Evolutionary conservation across 1,284 basidiomycete genomes (phyloP).

Genomic region (Athelia sp.): DNA sequence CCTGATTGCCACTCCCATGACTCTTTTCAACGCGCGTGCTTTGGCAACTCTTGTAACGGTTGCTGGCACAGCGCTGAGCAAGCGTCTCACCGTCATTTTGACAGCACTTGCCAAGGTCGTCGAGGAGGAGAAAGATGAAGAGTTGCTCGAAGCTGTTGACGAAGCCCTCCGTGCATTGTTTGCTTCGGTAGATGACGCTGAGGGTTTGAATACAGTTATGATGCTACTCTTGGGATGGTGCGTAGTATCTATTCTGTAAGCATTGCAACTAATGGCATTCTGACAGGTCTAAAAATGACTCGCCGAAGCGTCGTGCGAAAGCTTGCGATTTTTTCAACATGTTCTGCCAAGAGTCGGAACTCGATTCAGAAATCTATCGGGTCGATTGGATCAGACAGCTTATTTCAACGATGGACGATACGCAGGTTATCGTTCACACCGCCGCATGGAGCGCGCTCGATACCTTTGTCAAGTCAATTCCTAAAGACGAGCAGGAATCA

Average conservation of each 20-base stretch:
- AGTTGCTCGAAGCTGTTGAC: conserved; percentile 67
- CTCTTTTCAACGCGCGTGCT: conserved; percentile 94
- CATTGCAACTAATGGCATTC: conserved; percentile 2
- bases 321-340: conserved; percentile 74
- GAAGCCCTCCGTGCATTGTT: conserved; percentile 74
- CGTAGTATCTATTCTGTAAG: conserved; percentile 17
- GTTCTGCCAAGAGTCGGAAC: conserved; percentile 78
- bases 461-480: conserved; percentile 83
- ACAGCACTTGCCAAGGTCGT: conserved; percentile 70
- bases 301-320: conserved; percentile 68
- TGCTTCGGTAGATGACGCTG: conserved; percentile 73
- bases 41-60: conserved; percentile 89
- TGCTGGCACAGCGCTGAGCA: conserved; percentile 86
- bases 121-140: conserved; percentile 65
- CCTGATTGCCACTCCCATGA: conserved; percentile 86
- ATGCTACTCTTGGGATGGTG: conserved; percentile 87
- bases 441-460: conserved; percentile 86
- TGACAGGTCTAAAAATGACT: conserved; percentile 72
- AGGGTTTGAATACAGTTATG: conserved; percentile 88
- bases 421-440: conserved; percentile 68
- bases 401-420: conserved; percentile 82
- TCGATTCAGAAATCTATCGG: conserved; percentile 81
- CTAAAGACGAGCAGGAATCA: conserved; percentile 90
- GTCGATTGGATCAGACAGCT: conserved; percentile 96
- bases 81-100: conserved; percentile 74